Evolutionary conservation across 352 stramenopile species (phyloP).

Genomic region (Salisapilia sapeloensis): DNA sequence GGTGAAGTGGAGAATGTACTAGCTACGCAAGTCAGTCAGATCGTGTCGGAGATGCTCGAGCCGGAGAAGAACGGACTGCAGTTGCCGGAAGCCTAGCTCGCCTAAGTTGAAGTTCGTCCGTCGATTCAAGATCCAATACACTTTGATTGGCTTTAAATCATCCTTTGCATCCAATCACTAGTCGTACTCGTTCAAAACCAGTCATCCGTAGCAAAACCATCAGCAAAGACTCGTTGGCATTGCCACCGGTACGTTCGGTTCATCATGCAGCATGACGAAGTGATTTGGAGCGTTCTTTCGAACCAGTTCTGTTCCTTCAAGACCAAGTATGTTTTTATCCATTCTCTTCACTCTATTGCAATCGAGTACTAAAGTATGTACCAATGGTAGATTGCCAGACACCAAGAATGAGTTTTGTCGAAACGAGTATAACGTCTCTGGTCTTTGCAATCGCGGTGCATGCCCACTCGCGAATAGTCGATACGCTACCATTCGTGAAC

Average conservation of each 20-base stretch:
- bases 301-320: conserved; percentile 99
- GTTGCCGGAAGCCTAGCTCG: conserved; percentile 17
- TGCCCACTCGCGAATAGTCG: conserved; percentile 96
- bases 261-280: conserved; percentile 93
- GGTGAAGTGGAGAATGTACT: conserved; percentile 36
- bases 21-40: conserved; percentile 42
- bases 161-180: not conserved
- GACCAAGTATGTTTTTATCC: conserved; percentile 64
- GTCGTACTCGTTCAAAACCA: too few species aligned
- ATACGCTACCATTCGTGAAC: conserved; percentile 97
- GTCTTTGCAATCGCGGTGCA: conserved; percentile 91
- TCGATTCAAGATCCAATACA: too few species aligned
- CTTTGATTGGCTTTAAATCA: too few species aligned
- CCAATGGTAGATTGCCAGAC: conserved; percentile 17
- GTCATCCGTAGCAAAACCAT: conserved; percentile 2
- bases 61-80: conserved; percentile 64
- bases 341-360: too few species aligned
- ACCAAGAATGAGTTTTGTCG: conserved; percentile 94
- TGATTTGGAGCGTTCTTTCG: conserved; percentile 98
- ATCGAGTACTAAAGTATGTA: too few species aligned
- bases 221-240: conserved; percentile 1
- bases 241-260: too few species aligned
- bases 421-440: conserved; percentile 97
- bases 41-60: conserved; percentile 73
- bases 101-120: conserved; percentile 1